Base-by-base conservation (phyloP, 192 early-diverging fungal genomes). In the Coemansia biformis region DNA sequence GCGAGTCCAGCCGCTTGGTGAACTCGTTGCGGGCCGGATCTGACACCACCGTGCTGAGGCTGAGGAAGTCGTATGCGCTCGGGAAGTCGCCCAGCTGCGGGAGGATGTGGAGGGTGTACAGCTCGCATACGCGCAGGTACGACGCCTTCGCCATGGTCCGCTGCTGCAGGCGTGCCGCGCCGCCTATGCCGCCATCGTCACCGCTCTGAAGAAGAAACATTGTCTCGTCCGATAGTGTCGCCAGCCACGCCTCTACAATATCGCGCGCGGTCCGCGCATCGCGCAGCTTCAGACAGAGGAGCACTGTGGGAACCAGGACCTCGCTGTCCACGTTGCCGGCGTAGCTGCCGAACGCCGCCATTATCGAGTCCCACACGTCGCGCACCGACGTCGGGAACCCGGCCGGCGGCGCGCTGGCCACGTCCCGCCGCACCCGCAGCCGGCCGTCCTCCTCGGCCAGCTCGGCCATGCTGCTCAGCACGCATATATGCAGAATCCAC, bases 401-500 rank as follows among this genome's bases (percentile, higher is more conserved):
- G 4, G 46, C 45, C 26, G 54, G 40, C 32, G 29, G 9, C 4
- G 19, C 26, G 11, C 8, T 43, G 2, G 10, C 42, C 5, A 12
- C 6, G 14, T 33, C 22, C 18, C 29, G 43, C 37, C 57, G 66
- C 9, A 34, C n/a, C 24, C 45, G 57, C 38, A 73, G 29, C 35
- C 41, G 30, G 7, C 63, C 62, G 30, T 66, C 70, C 22, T 56
- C 53, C 22, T 65, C 70, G 1, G 60, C 51, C 12, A 63, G 29
- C 21, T 71, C 67, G 0, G 67, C 41, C 28, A 73, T 34, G 38
- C 63, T 73, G 63, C 70, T 73, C 31, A 73, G 48, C 29, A 66
- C 63, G 49, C 70, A 73, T 17, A 73, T 73, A 30, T 73, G 61
- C 31, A 73, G 63, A 12, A 66, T 73, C 70, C 70, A 73, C 43